These are phyloP conservation scores for Colletotrichum horii DNA, from an alignment of 2,329 filamentous ascomycete genomes.

Conservation along the genomic window DNA sequence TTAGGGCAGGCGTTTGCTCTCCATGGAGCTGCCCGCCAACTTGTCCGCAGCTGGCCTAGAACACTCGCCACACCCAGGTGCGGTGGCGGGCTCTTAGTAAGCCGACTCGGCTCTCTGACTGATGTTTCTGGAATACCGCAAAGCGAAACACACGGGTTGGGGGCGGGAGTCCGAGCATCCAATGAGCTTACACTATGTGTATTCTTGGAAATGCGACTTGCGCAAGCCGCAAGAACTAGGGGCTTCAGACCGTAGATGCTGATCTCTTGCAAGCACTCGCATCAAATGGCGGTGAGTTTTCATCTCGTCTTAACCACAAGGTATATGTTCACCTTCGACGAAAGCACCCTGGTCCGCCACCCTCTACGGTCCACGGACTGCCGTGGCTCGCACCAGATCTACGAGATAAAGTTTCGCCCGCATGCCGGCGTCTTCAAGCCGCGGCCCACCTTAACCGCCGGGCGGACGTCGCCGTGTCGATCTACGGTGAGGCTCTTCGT, in stretches of 20 bases:
- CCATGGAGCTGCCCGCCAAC: not conserved
- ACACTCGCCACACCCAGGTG: not conserved
- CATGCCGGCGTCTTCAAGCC: not conserved
- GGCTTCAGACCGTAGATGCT: not conserved
- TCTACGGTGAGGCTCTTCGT: conserved; percentile 11
- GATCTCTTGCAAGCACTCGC: not conserved
- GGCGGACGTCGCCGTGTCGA: conserved; percentile 5
- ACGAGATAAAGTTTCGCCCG: conserved; percentile 8
- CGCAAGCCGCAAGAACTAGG: not conserved
- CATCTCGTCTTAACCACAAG: not conserved
- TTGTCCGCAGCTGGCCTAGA: not conserved
- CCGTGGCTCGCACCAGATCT: not conserved
- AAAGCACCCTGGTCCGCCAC: not conserved
- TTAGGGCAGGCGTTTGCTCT: not conserved
- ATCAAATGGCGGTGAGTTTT: conserved; percentile 16
- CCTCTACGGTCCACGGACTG: not conserved
- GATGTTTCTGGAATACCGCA: not conserved
- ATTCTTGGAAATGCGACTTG: not conserved
- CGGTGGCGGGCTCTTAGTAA: not conserved
- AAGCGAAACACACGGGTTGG: not conserved
- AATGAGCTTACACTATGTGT: not conserved
- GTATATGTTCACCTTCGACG: not conserved
- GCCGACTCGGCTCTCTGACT: not conserved
- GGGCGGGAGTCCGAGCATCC: not conserved
- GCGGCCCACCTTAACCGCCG: not conserved